Evolutionary conservation across 2,329 filamentous ascomycete species (phyloP).

Genomic region (Lasiodiplodia sp.): DNA sequence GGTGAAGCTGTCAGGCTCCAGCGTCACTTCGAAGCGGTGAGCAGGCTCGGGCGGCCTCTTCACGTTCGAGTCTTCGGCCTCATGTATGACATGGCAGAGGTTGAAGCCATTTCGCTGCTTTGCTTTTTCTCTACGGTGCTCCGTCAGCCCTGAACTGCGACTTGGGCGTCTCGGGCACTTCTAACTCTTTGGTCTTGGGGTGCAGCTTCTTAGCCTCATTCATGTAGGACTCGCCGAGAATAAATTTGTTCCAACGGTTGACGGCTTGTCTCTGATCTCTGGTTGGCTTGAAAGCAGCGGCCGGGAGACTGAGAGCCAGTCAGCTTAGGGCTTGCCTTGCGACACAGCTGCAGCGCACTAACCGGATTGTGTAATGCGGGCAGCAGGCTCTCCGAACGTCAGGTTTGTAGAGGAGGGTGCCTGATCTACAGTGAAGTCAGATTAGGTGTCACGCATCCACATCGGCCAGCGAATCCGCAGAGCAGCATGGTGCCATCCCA

Average conservation of each 20-base stretch:
- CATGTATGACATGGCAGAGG: constrained; percentile 71
- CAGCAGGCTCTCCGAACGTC: constrained; percentile 85
- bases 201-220: constrained; percentile 69
- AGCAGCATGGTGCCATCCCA: constrained; percentile 12
- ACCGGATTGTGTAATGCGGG: constrained; percentile 83
- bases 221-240: constrained; percentile 72
- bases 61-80: constrained; percentile 66
- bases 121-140: constrained; percentile 58
- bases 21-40: constrained; percentile 71
- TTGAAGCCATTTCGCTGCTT: constrained; percentile 73
- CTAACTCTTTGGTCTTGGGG: constrained; percentile 72
- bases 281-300: constrained; percentile 68
- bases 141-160: constrained; percentile 16
- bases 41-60: constrained; percentile 68
- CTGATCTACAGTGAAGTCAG: constrained; percentile 48
- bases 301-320: constrained; percentile 63
- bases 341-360: constrained; percentile 29
- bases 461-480: constrained; percentile 16
- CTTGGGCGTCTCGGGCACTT: background rate
- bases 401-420: constrained; percentile 75
- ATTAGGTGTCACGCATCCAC: constrained; percentile 4
- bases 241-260: constrained; percentile 77
- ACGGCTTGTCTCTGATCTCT: constrained; percentile 77
- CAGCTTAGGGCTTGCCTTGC: constrained; percentile 8
- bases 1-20: constrained; percentile 75